Percentiles rank a stretch among this genome's conserved stretches.
These are phyloP conservation scores for Akanthomyces lecanii DNA, from an alignment of 2,329 filamentous ascomycete species.

Conservation along the genomic window DNA sequence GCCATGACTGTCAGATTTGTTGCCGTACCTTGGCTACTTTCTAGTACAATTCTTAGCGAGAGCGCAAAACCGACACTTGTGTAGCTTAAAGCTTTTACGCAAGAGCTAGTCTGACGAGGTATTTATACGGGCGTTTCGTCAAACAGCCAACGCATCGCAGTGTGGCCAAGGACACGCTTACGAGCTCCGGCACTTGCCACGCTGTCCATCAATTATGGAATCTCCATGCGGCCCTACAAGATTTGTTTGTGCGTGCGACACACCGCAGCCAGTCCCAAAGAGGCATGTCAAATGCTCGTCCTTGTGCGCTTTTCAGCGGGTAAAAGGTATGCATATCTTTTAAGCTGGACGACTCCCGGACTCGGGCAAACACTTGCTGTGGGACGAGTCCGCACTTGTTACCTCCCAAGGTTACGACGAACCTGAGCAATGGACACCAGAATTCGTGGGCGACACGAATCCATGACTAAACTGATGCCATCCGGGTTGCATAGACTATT, in stretches of 20 bases:
- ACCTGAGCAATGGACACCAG: neutral
- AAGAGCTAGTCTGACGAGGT: neutral
- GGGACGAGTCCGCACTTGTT: conserved; percentile 5
- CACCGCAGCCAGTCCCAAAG: neutral
- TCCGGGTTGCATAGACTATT: conserved; percentile 5
- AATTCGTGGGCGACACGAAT: neutral
- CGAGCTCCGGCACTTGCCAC: conserved; percentile 5
- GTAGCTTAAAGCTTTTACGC: neutral
- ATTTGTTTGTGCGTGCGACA: neutral
- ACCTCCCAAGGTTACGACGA: conserved; percentile 14
- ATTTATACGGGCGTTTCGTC: neutral
- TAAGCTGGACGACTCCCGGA: neutral
- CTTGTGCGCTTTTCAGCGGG: neutral
- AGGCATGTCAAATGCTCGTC: neutral
- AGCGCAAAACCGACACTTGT: neutral
- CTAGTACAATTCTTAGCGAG: neutral
- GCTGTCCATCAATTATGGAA: conserved; percentile 7
- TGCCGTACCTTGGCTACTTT: neutral
- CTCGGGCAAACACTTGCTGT: neutral
- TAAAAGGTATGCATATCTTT: neutral
- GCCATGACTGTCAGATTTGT: neutral
- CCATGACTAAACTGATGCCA: conserved; percentile 7
- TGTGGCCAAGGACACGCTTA: neutral
- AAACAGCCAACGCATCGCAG: neutral
- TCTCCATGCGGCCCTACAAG: neutral